A percentile compares a stretch with the other conserved stretches of the same genome.
Conservation (phyloP, 208 protist genomes). For the Leishmania turanica region DNA sequence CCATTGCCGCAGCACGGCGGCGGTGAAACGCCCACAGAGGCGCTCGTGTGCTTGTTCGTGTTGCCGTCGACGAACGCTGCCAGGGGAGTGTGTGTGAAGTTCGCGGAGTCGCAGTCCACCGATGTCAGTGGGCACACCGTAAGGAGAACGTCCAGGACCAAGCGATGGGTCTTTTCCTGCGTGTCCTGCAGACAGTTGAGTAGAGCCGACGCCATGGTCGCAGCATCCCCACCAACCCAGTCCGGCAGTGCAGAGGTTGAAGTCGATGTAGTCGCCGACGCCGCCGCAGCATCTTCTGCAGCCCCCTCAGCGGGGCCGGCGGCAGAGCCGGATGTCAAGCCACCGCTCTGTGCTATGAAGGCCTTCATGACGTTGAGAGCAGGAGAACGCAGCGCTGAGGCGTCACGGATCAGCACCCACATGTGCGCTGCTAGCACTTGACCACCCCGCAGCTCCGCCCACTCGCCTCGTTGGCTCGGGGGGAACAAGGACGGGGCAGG, state of each 20-base stretch:
- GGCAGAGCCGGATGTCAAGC: background rate
- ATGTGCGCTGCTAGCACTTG: slow-evolving; percentile 34
- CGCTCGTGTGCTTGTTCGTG: background rate
- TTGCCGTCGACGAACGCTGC: background rate
- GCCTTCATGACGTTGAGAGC: slow-evolving; percentile 33
- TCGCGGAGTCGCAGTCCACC: background rate
- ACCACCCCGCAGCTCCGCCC: slow-evolving; percentile 20
- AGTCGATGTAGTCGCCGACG: background rate
- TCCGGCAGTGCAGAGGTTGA: slow-evolving; percentile 5
- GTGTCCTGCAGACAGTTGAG: slow-evolving; percentile 50
- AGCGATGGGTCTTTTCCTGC: slow-evolving; percentile 39
- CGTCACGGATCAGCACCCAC: slow-evolving; percentile 36
- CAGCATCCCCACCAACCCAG: slow-evolving; percentile 36
- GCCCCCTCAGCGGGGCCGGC: background rate
- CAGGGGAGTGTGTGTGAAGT: background rate
- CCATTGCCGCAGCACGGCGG: background rate
- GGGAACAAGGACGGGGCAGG: background rate
- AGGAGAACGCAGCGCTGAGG: slow-evolving; percentile 24
- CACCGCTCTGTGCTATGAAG: slow-evolving; percentile 25
- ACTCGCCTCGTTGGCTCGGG: background rate
- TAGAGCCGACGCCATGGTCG: slow-evolving; percentile 26
- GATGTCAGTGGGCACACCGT: slow-evolving; percentile 35
- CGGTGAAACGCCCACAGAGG: background rate
- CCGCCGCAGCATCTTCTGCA: background rate
- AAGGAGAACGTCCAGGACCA: slow-evolving; percentile 53